A percentile compares a stretch with the other conserved stretches of the same genome.
Evolutionary conservation across 2,329 filamentous ascomycete species (phyloP).

Genomic region (Aspergillus sp.): DNA sequence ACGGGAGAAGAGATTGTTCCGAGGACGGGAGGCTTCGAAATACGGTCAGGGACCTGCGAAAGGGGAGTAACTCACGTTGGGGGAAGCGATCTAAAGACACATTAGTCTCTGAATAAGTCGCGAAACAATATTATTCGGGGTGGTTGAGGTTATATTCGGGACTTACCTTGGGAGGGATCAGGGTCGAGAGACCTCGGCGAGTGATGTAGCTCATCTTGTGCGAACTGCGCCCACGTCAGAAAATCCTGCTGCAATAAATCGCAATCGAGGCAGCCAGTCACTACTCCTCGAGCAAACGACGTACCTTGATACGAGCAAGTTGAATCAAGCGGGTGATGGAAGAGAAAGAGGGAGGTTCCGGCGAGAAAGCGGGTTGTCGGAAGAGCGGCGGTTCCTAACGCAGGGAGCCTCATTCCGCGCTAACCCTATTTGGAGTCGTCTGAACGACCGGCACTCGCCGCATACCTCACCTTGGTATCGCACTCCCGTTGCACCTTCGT

Average conservation of each 20-base stretch:
- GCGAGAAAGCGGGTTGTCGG: slow-evolving; percentile 36
- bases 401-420: slow-evolving; percentile 26
- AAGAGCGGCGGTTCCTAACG: slow-evolving; percentile 24
- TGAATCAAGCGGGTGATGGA: slow-evolving; percentile 31
- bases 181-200: slow-evolving; percentile 90
- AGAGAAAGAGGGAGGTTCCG: slow-evolving; percentile 33
- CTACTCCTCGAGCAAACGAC: slow-evolving; percentile 5
- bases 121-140: background rate
- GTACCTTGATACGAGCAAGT: slow-evolving; percentile 34
- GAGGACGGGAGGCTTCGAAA: slow-evolving; percentile 14
- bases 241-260: background rate
- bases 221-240: slow-evolving; percentile 26
- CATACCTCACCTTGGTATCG: slow-evolving; percentile 29
- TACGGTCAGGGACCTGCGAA: slow-evolving; percentile 10
- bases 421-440: slow-evolving; percentile 34
- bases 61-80: slow-evolving; percentile 33
- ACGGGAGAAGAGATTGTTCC: slow-evolving; percentile 20
- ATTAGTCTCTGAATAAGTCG: slow-evolving; percentile 38
- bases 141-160: slow-evolving; percentile 9
- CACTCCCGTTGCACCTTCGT: slow-evolving; percentile 29
- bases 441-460: slow-evolving; percentile 30
- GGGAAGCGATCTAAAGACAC: slow-evolving; percentile 34
- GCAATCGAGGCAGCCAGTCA: background rate
- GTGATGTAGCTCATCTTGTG: slow-evolving; percentile 87
- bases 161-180: slow-evolving; percentile 96